Base-by-base conservation (phyloP, 176 grass and related monocot species). In the Otatea glauca region DNA sequence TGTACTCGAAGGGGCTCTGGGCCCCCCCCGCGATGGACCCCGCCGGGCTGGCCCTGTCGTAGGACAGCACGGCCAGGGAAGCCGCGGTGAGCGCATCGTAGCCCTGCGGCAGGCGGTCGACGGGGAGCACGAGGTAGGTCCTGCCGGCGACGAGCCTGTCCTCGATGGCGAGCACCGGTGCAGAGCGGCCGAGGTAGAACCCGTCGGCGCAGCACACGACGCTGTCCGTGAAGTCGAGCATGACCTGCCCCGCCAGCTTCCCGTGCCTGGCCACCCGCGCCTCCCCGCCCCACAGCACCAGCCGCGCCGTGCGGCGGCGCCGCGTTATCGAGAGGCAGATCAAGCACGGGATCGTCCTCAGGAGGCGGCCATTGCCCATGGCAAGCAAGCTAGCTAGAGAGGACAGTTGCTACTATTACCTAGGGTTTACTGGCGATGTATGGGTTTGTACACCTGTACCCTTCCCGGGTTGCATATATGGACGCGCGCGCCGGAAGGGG, bases 281-380 rank as follows among this genome's bases (percentile, higher is more conserved):
- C 71, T 88, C 79, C 2, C 92, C 92, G 5, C 92, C 94, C 92
- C 90, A 97, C 76, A 92, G 74, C 90, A 97, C 88, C 68, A 97
- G 88, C 64, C 79, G 83, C 41, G 71, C 87, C 50, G 49, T 10
- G 29, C 86, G 49, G 4, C 71, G 44, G 14, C 68, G 13, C 11
- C 81, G 27, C 34, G 42, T 34, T n/a, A 44, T 2, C 37, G 67
- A 59, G 5, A 18, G 2, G 76, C 77, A 79, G 15, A 79, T 13
- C 7, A 76, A 45, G 83, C 77, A 43, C 70, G 54, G 65, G 50
- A 70, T 65, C 76, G 43, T 9, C 59, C 3, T 41, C 63, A 64
- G 64, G 0, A 64, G 24, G 10, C 64, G 68, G 35, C 71, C 77
- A 8, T 10, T 35, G 41, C 11, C 85, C 78, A 87, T 87, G 69